phyloP scores from a whole-genome alignment of 371 early-diverging fungal genomes.

The Lichtheimia hyalospora region DNA sequence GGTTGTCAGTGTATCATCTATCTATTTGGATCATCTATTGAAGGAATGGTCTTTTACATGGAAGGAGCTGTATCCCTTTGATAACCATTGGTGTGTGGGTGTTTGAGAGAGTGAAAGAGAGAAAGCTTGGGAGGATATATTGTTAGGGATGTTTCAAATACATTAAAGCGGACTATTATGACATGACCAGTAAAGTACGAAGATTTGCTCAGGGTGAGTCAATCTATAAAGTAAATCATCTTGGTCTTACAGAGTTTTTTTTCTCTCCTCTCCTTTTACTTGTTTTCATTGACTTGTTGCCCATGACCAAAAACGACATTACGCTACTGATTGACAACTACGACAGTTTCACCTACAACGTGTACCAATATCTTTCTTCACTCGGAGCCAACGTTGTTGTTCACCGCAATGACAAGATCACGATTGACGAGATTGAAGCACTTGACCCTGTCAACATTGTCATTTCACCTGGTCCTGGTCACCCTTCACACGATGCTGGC shows the following conservation, averaged over 20 bases:
- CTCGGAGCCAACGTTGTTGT: slow-evolving; percentile 92
- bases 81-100: too few species aligned
- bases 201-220: neutral
- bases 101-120: too few species aligned
- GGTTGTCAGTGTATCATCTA: too few species aligned
- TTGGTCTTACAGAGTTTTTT: neutral
- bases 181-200: too few species aligned
- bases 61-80: too few species aligned
- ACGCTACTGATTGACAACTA: slow-evolving; percentile 95
- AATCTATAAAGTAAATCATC: neutral
- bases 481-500: slow-evolving; percentile 88
- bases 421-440: slow-evolving; percentile 75
- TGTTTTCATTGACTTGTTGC: neutral
- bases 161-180: too few species aligned
- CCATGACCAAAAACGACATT: slow-evolving; percentile 43
- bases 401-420: slow-evolving; percentile 90
- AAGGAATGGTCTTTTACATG: too few species aligned
- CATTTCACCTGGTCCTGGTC: slow-evolving; percentile 96
- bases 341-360: slow-evolving; percentile 97
- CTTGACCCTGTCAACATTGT: slow-evolving; percentile 91
- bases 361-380: slow-evolving; percentile 89
- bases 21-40: too few species aligned
- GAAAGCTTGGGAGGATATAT: too few species aligned
- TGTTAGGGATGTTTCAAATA: too few species aligned
- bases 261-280: neutral